phyloP scores from a whole-genome alignment of 306 rosid species.

The Ochetophila trinervis region DNA sequence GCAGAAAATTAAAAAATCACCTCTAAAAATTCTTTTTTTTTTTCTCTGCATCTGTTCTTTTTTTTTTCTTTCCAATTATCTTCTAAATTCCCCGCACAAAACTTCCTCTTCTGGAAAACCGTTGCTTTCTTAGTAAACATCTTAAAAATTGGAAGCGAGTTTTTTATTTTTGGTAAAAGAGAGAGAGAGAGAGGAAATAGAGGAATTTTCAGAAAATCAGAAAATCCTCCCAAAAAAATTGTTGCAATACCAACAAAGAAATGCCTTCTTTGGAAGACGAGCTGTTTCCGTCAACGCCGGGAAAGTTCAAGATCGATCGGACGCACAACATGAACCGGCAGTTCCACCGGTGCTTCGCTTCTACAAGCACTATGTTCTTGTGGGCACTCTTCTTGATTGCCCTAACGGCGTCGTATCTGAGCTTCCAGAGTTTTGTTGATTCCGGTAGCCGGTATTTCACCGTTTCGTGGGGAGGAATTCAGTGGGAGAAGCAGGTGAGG shows the following conservation, averaged over 20 bases:
- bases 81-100: neutral
- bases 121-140: neutral
- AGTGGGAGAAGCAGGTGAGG: conserved; percentile 90
- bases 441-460: conserved; percentile 63
- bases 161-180: neutral
- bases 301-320: conserved; percentile 82
- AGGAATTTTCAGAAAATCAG: neutral
- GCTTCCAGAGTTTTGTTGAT: conserved; percentile 71
- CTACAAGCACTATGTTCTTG: conserved; percentile 85
- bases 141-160: neutral
- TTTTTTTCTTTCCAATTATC: neutral
- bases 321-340: conserved; percentile 63
- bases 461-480: conserved; percentile 87
- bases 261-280: conserved; percentile 69
- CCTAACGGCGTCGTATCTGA: conserved; percentile 68
- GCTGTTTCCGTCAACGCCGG: conserved; percentile 75
- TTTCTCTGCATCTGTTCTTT: conserved; percentile 41
- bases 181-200: neutral
- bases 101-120: neutral
- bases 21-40: neutral
- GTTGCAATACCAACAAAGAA: neutral
- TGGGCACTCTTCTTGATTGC: conserved; percentile 83
- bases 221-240: neutral
- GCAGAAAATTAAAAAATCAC: conserved; percentile 31
- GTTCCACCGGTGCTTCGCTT: conserved; percentile 68